These are phyloP conservation scores for Extremus antarcticus DNA, from an alignment of 495 filamentous ascomycete species.

Conservation along the genomic window DNA sequence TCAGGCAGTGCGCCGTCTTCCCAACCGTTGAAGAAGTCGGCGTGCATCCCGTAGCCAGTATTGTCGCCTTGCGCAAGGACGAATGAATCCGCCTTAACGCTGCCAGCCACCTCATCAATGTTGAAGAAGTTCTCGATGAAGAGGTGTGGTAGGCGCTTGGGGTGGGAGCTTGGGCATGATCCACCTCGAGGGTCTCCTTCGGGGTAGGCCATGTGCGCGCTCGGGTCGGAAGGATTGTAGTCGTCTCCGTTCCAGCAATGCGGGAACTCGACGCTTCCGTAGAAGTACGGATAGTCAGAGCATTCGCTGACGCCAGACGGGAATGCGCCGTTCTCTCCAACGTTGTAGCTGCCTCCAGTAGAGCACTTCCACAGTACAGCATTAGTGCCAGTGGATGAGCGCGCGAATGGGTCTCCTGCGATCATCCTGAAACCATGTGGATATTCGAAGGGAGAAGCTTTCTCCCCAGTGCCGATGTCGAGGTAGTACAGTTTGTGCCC, in stretches of 20 bases:
- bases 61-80: slow-evolving; percentile 1
- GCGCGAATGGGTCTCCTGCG: background rate
- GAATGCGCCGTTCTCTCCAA: slow-evolving; percentile 3
- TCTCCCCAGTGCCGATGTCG: background rate
- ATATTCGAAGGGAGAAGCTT: slow-evolving; percentile 1
- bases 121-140: slow-evolving; percentile 10
- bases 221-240: background rate
- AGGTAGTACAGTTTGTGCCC: slow-evolving; percentile 11
- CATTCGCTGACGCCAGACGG: background rate
- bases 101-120: background rate
- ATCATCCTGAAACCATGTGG: slow-evolving; percentile 8
- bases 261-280: background rate
- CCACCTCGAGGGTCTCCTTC: background rate
- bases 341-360: background rate
- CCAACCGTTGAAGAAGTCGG: slow-evolving; percentile 11
- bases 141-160: slow-evolving; percentile 1
- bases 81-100: slow-evolving; percentile 1
- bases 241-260: slow-evolving; percentile 12
- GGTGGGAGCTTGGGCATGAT: background rate
- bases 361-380: background rate
- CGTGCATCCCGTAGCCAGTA: slow-evolving; percentile 5
- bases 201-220: slow-evolving; percentile 3
- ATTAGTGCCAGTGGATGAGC: background rate
- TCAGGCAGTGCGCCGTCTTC: slow-evolving; percentile 3
- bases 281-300: background rate